These are phyloP conservation scores for Aspergillus egyptiacus DNA, from an alignment of 495 filamentous ascomycete species.

Conservation along the genomic window DNA sequence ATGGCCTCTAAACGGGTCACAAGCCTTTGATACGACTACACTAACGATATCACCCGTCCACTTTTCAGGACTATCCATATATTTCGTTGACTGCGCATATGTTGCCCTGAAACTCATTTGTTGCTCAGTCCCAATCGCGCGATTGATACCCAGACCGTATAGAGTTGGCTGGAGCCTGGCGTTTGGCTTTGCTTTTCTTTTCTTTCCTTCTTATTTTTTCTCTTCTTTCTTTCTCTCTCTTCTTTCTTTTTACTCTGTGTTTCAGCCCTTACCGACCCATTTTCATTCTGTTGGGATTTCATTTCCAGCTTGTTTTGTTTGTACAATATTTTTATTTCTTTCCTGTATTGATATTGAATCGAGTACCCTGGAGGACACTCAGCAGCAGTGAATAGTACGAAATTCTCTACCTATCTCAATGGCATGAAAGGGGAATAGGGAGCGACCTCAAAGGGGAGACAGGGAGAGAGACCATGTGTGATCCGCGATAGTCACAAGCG, in stretches of 20 bases:
- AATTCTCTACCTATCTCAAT: too few species aligned
- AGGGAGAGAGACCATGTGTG: too few species aligned
- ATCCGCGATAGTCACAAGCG: too few species aligned
- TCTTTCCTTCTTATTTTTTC: conserved; percentile 8
- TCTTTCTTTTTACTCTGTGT: too few species aligned
- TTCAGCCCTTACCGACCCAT: too few species aligned
- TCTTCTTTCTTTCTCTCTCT: neutral
- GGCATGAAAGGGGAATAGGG: too few species aligned
- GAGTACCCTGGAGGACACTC: neutral
- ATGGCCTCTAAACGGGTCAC: conserved; percentile 42
- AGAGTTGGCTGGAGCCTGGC: conserved; percentile 36
- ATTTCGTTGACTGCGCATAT: conserved; percentile 12
- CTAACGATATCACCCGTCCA: neutral
- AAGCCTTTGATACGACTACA: conserved; percentile 32
- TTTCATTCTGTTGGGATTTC: too few species aligned
- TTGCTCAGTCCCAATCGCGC: conserved; percentile 10
- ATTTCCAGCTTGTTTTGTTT: too few species aligned
- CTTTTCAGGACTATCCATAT: neutral
- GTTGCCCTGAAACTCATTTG: neutral
- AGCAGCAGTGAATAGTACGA: too few species aligned
- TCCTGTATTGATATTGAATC: too few species aligned
- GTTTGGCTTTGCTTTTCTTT: conserved; percentile 21
- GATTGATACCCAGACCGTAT: conserved; percentile 40
- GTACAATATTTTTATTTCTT: conserved; percentile 2
- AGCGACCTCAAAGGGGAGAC: too few species aligned